These are phyloP conservation scores for Macrocybe gigantea DNA, from an alignment of 768 basidiomycete species.

Conservation along the genomic window DNA sequence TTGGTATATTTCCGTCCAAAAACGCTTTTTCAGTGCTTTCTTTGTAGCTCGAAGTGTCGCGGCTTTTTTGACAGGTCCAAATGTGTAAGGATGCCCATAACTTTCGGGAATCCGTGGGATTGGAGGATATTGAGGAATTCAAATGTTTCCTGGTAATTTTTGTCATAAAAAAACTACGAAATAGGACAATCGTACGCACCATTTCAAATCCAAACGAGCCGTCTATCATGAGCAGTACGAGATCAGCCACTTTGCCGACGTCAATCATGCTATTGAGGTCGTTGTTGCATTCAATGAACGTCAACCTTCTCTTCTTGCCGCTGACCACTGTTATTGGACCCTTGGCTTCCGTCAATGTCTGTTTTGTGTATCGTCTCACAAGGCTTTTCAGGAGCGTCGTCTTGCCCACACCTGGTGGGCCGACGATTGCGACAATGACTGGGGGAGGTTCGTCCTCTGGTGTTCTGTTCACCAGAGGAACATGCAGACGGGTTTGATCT, in stretches of 20 bases:
- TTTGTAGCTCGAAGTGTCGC: constrained; percentile 84
- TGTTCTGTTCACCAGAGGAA: constrained; percentile 91
- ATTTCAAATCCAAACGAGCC: constrained; percentile 98
- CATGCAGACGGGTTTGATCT: constrained; percentile 93
- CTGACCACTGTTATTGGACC: constrained; percentile 94
- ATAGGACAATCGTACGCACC: constrained; percentile 43
- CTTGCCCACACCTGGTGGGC: constrained; percentile 96
- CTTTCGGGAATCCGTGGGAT: constrained; percentile 97
- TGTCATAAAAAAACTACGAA: background rate
- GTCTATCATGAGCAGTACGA: constrained; percentile 96
- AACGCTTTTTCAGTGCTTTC: constrained; percentile 93
- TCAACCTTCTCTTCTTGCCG: constrained; percentile 90
- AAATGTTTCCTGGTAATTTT: constrained; percentile 77
- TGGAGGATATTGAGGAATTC: constrained; percentile 98
- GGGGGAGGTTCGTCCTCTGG: constrained; percentile 91
- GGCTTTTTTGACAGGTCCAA: constrained; percentile 93
- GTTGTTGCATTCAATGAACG: constrained; percentile 96
- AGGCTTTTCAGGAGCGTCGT: constrained; percentile 90
- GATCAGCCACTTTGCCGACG: constrained; percentile 92
- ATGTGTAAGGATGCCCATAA: constrained; percentile 93
- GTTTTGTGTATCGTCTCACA: constrained; percentile 89
- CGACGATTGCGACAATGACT: constrained; percentile 90
- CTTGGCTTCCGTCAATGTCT: constrained; percentile 81
- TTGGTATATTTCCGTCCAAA: constrained; percentile 99
- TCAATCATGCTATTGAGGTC: constrained; percentile 99